Conservation (phyloP, 257 asterid genomes). For the Rauvolfia tetraphylla region DNA sequence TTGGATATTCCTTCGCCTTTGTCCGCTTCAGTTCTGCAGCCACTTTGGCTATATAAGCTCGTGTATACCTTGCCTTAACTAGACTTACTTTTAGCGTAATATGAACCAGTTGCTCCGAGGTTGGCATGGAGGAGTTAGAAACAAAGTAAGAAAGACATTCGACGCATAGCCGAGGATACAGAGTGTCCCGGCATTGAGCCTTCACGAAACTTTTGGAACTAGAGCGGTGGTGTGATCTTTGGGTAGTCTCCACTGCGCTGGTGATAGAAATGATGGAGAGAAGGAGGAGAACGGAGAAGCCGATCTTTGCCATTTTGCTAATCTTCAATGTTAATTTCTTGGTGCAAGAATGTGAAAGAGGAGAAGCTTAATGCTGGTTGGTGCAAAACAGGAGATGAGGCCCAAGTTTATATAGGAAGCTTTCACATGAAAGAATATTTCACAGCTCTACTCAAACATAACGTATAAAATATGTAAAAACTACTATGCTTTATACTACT, state of each 20-base stretch:
- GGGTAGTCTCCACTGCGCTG: slow-evolving; percentile 1
- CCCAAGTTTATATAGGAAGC: slow-evolving; percentile 28
- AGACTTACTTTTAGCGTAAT: slow-evolving; percentile 51
- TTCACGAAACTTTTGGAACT: slow-evolving; percentile 42
- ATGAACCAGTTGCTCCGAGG: slow-evolving; percentile 47
- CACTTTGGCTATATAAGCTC: slow-evolving; percentile 38
- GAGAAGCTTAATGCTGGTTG: not conserved
- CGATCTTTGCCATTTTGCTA: slow-evolving; percentile 17
- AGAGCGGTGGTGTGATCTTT: slow-evolving; percentile 21
- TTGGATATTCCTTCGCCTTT: slow-evolving; percentile 36
- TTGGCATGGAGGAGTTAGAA: slow-evolving; percentile 22
- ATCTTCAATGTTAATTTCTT: not conserved
- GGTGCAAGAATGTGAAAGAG: not conserved
- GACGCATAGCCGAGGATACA: slow-evolving; percentile 38
- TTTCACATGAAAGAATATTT: slow-evolving; percentile 14
- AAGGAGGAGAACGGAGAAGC: slow-evolving; percentile 24
- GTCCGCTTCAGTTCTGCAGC: slow-evolving; percentile 32
- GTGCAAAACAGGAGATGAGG: not conserved
- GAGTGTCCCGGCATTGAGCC: slow-evolving; percentile 43
- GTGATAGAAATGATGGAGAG: slow-evolving; percentile 14
- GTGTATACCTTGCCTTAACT: slow-evolving; percentile 44
- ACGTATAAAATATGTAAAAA: not conserved
- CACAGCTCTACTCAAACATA: slow-evolving; percentile 4
- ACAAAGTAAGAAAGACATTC: slow-evolving; percentile 32
- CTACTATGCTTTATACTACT: no score